Evolutionary conservation across 306 rosid genomes (phyloP).

Genomic region (Vigna radiata): DNA sequence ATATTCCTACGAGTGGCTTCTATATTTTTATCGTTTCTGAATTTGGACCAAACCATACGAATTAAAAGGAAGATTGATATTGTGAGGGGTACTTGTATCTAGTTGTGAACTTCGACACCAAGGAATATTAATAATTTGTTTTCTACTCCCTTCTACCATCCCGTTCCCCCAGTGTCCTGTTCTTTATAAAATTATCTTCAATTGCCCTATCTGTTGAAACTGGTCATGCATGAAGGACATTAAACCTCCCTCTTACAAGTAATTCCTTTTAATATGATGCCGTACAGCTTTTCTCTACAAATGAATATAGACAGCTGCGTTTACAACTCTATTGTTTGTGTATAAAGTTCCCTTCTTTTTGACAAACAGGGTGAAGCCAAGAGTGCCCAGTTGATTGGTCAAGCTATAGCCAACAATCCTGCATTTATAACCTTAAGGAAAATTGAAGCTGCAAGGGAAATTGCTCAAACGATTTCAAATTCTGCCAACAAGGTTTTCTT

Average conservation of each 20-base stretch:
- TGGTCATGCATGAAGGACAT: background rate
- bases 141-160: background rate
- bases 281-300: background rate
- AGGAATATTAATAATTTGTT: background rate
- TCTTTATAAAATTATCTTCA: background rate
- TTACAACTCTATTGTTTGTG: constrained; percentile 3
- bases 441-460: constrained; percentile 94
- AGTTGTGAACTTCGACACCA: constrained; percentile 6
- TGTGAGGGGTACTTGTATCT: constrained; percentile 1
- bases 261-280: constrained; percentile 8
- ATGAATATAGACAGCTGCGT: background rate
- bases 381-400: constrained; percentile 84
- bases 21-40: constrained; percentile 26
- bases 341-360: constrained; percentile 5
- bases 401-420: constrained; percentile 85
- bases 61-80: background rate
- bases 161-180: background rate
- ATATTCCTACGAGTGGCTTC: constrained; percentile 1
- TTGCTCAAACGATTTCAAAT: constrained; percentile 65
- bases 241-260: background rate
- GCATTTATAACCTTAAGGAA: constrained; percentile 82
- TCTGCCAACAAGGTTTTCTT: constrained; percentile 74
- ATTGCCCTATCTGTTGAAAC: background rate
- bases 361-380: constrained; percentile 79
- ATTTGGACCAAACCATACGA: constrained; percentile 4